Evolutionary conservation across 148 eudicot genomes (phyloP).

Genomic region (Camellia japonica): DNA sequence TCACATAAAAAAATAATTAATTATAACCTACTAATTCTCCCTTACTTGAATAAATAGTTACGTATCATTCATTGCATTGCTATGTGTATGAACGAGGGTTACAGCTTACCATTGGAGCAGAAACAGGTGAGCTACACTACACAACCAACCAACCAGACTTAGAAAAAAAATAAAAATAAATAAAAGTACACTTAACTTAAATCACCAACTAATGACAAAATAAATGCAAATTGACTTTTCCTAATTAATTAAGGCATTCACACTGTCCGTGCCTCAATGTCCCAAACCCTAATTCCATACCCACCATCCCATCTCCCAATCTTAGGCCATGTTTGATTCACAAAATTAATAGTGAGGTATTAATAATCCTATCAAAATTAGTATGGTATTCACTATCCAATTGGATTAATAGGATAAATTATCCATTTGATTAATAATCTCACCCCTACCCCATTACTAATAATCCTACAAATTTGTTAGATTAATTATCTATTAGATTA

Average conservation of each 20-base stretch:
- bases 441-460: no score
- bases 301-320: slow-evolving; percentile 12
- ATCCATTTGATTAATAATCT: no score
- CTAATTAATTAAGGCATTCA: slow-evolving; percentile 12
- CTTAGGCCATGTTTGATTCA: not conserved
- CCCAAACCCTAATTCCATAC: slow-evolving; percentile 20
- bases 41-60: not conserved
- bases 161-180: not conserved
- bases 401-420: no score
- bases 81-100: not conserved
- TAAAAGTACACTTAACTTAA: not conserved
- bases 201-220: slow-evolving; percentile 8
- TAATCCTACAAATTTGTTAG: no score
- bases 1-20: no score
- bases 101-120: not conserved
- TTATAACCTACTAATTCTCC: no score
- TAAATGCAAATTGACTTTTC: not conserved
- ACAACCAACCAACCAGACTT: not conserved
- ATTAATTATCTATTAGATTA: no score
- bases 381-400: no score
- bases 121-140: not conserved
- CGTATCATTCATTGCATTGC: not conserved
- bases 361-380: no score
- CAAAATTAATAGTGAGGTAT: no score
- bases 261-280: not conserved